These are phyloP conservation scores for Geotrichum citri-aurantii DNA, from an alignment of 1,139 yeast genomes.

Conservation along the genomic window DNA sequence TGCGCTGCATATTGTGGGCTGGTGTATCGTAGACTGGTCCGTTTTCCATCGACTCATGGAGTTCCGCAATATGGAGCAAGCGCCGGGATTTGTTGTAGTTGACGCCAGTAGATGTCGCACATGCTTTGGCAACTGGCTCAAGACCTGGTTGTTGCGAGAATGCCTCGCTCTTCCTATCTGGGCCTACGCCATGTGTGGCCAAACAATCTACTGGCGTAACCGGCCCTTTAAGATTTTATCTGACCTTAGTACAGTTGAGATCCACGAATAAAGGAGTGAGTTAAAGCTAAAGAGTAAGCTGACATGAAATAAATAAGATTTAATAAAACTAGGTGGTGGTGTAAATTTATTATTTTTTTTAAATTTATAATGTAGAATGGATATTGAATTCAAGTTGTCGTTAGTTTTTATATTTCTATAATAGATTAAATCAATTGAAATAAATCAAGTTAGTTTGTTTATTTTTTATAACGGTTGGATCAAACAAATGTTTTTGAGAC, in stretches of 20 bases:
- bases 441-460: too few species aligned
- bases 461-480: too few species aligned
- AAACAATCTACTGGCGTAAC: constrained; percentile 77
- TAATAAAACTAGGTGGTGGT: too few species aligned
- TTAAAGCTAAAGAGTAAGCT: too few species aligned
- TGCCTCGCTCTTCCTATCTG: constrained; percentile 76
- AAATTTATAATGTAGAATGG: too few species aligned
- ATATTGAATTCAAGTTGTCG: too few species aligned
- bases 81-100: neutral
- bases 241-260: constrained; percentile 72
- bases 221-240: constrained; percentile 64
- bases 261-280: constrained; percentile 28
- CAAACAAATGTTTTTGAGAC: too few species aligned
- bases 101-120: neutral
- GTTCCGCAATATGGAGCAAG: constrained; percentile 24
- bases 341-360: too few species aligned
- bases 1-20: constrained; percentile 49
- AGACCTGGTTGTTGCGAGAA: constrained; percentile 66
- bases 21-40: constrained; percentile 60
- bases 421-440: too few species aligned
- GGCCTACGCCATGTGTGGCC: constrained; percentile 75
- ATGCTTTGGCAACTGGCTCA: constrained; percentile 37
- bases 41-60: constrained; percentile 49
- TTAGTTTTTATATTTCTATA: too few species aligned
- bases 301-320: too few species aligned